phyloP scores from a whole-genome alignment of 2,329 filamentous ascomycete species.

The Cladophialophora bantiana region DNA sequence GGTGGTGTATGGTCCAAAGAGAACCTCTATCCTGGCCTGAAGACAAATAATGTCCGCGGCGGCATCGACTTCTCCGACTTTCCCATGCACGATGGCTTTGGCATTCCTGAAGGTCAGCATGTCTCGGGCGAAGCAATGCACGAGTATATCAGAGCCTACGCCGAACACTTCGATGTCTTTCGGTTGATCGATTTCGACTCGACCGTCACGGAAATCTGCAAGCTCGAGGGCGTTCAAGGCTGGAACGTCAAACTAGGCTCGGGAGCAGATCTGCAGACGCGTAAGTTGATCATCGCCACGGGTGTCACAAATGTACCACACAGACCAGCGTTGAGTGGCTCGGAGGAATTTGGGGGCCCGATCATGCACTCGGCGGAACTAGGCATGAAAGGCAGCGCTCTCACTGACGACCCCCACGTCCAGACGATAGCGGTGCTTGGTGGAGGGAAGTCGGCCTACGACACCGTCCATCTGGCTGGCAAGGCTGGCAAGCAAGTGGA shows the following conservation, averaged over 20 bases:
- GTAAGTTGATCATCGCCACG: constrained; percentile 62
- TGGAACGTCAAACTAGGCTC: constrained; percentile 51
- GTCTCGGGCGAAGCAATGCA: constrained; percentile 65
- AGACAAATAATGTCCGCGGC: constrained; percentile 75
- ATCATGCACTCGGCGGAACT: constrained; percentile 62
- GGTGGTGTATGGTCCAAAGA: constrained; percentile 76
- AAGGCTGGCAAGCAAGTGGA: constrained; percentile 59
- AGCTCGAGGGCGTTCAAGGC: constrained; percentile 48
- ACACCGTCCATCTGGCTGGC: constrained; percentile 69
- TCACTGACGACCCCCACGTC: constrained; percentile 51
- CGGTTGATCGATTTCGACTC: constrained; percentile 60
- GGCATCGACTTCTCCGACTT: constrained; percentile 78
- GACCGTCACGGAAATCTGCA: constrained; percentile 58
- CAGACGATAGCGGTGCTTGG: constrained; percentile 64
- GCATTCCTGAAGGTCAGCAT: constrained; percentile 60
- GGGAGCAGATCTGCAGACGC: constrained; percentile 44
- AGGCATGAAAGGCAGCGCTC: constrained; percentile 48
- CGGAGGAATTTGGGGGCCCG: constrained; percentile 55
- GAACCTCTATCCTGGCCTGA: constrained; percentile 70
- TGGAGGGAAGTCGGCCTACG: constrained; percentile 69
- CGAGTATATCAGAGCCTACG: constrained; percentile 64
- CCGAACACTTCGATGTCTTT: constrained; percentile 60
- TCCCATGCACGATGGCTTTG: constrained; percentile 68
- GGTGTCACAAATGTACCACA: constrained; percentile 62
- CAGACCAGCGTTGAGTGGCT: constrained; percentile 57